phyloP scores from a whole-genome alignment of 768 basidiomycete species.

The Sarcodon sp. region DNA sequence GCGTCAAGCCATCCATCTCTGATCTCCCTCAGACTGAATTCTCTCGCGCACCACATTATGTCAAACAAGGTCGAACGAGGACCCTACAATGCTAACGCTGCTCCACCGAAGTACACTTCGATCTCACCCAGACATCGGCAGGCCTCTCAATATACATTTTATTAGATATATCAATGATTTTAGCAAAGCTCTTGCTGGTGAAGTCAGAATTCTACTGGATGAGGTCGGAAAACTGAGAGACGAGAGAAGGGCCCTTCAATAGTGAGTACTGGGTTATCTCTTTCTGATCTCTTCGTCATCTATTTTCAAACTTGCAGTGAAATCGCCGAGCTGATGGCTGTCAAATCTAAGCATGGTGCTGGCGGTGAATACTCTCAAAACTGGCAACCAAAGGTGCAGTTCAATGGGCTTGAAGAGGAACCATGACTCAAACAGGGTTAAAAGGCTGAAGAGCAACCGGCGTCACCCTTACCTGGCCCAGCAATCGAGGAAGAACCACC shows the following conservation, averaged over 20 bases:
- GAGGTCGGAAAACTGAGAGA: slow-evolving; percentile 51
- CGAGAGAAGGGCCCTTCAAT: slow-evolving; percentile 42
- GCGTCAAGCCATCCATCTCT: no score
- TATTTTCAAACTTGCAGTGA: slow-evolving; percentile 32
- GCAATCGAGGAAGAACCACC: slow-evolving; percentile 27
- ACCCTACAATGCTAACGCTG: slow-evolving; percentile 4
- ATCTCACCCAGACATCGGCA: no score
- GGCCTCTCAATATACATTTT: not conserved
- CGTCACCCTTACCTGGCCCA: slow-evolving; percentile 17
- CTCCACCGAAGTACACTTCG: slow-evolving; percentile 7
- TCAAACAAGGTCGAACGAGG: slow-evolving; percentile 3
- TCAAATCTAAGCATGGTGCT: slow-evolving; percentile 72
- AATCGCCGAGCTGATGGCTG: slow-evolving; percentile 72
- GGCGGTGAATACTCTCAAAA: slow-evolving; percentile 70
- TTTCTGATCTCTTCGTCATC: not conserved
- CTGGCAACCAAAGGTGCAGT: slow-evolving; percentile 51
- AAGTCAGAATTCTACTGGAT: slow-evolving; percentile 47
- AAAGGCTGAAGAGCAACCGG: slow-evolving; percentile 15
- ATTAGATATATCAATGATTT: slow-evolving; percentile 44
- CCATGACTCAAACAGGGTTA: slow-evolving; percentile 7
- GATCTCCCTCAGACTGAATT: no score
- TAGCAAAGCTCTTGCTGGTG: slow-evolving; percentile 47
- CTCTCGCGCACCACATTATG: not conserved
- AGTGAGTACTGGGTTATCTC: slow-evolving; percentile 21
- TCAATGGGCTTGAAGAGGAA: not conserved